phyloP scores from a whole-genome alignment of 1,139 yeast genomes.

The Lodderomyces parapsilosis region DNA sequence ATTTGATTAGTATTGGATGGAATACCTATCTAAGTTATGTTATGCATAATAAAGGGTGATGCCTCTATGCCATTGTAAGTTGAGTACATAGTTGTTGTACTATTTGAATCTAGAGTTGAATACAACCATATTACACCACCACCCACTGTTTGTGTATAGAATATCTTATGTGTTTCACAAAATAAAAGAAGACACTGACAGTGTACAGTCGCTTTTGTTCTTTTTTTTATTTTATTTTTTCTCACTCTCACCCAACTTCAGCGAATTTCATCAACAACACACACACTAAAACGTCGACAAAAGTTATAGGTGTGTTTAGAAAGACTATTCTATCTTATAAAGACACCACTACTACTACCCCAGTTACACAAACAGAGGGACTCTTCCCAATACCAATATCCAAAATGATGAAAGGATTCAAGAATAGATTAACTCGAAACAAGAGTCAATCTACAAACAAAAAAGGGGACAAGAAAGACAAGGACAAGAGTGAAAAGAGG shows the following conservation, averaged over 20 bases:
- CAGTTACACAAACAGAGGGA: background rate
- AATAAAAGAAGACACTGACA: background rate
- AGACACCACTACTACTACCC: background rate
- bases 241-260: background rate
- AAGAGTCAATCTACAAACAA: slow-evolving; percentile 39
- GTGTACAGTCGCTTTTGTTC: background rate
- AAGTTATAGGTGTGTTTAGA: no score
- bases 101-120: no score
- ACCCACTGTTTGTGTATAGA: no score
- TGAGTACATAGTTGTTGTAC: no score
- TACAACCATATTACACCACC: no score
- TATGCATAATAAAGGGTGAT: slow-evolving; percentile 3
- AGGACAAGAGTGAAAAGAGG: slow-evolving; percentile 20
- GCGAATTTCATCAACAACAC: background rate
- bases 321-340: no score
- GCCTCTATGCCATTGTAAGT: no score
- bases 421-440: slow-evolving; percentile 48
- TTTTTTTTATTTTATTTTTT: background rate
- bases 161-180: no score
- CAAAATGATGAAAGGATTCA: slow-evolving; percentile 53
- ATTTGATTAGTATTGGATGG: slow-evolving; percentile 78
- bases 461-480: slow-evolving; percentile 34
- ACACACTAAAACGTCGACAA: background rate
- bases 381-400: slow-evolving; percentile 4
- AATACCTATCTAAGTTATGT: slow-evolving; percentile 68